phyloP scores from a whole-genome alignment of 352 stramenopile genomes.

The Thalassiosira mediterranea region DNA sequence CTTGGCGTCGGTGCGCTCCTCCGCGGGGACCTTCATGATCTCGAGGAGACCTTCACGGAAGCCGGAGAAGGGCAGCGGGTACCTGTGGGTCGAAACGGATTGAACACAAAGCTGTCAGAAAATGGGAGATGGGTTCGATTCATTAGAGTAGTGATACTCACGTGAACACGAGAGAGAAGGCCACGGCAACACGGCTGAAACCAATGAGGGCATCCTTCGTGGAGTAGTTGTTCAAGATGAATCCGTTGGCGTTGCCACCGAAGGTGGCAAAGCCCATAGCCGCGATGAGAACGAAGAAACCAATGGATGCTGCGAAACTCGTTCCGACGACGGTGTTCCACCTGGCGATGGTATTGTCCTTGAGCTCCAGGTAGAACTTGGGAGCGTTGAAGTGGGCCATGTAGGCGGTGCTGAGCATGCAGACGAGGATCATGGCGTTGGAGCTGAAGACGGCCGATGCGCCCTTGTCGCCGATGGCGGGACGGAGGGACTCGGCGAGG shows the following conservation, averaged over 20 bases:
- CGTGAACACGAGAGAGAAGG: slow-evolving; percentile 84
- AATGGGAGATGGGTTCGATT: neutral
- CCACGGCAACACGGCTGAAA: slow-evolving; percentile 84
- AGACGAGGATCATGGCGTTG: slow-evolving; percentile 82
- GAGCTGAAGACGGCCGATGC: slow-evolving; percentile 59
- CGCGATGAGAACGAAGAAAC: slow-evolving; percentile 68
- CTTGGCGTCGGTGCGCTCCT: slow-evolving; percentile 60
- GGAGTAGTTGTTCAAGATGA: slow-evolving; percentile 89
- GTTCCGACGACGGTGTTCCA: slow-evolving; percentile 83
- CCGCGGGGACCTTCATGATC: slow-evolving; percentile 69
- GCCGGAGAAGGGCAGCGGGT: slow-evolving; percentile 81
- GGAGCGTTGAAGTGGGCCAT: slow-evolving; percentile 91
- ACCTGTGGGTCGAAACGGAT: slow-evolving; percentile 40
- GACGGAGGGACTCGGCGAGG: slow-evolving; percentile 43
- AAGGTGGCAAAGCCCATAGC: slow-evolving; percentile 83
- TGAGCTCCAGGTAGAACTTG: slow-evolving; percentile 87
- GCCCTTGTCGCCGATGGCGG: slow-evolving; percentile 64
- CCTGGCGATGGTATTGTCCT: slow-evolving; percentile 79
- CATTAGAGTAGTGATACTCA: slow-evolving; percentile 20
- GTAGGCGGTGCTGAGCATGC: slow-evolving; percentile 88
- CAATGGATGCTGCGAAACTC: slow-evolving; percentile 72
- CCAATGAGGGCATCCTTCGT: slow-evolving; percentile 83
- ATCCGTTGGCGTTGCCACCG: slow-evolving; percentile 68
- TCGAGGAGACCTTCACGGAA: slow-evolving; percentile 81
- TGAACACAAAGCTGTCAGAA: neutral